Conservation (phyloP, 345 rosid genomes). For the Melastoma malabathricum region DNA sequence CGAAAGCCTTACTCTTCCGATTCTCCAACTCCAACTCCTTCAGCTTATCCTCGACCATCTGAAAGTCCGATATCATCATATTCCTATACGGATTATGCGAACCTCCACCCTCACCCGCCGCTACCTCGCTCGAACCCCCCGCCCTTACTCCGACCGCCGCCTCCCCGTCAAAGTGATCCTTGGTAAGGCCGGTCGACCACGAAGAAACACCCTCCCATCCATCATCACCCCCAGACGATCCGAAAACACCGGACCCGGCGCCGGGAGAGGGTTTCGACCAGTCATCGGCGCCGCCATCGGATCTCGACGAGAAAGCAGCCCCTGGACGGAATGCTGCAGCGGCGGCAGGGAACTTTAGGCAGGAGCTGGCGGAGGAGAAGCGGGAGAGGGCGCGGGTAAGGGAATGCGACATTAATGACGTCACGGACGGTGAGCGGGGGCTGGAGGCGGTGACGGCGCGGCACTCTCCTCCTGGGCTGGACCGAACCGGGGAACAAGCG, state of each 20-base stretch:
- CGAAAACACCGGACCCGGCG: conserved; percentile 26
- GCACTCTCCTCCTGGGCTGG: too few species aligned
- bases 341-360: conserved; percentile 11
- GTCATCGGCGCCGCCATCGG: conserved; percentile 21
- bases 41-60: conserved; percentile 36
- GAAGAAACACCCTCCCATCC: conserved; percentile 71
- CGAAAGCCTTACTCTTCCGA: conserved; percentile 31
- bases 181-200: conserved; percentile 84
- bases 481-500: too few species aligned
- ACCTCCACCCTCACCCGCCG: conserved; percentile 8
- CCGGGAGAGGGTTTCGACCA: conserved; percentile 3
- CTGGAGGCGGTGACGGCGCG: too few species aligned
- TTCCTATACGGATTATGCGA: conserved; percentile 14
- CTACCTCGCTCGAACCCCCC: conserved; percentile 5
- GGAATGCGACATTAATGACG: conserved; percentile 20
- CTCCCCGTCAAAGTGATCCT: conserved; percentile 84
- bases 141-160: conserved; percentile 15
- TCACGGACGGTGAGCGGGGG: too few species aligned
- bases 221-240: conserved; percentile 14
- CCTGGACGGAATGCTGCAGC: conserved; percentile 27
- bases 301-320: conserved; percentile 9
- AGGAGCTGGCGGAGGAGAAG: conserved; percentile 21
- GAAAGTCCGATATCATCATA: conserved; percentile 22
- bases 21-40: conserved; percentile 34
- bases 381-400: conserved; percentile 31